Conservation (phyloP, 805 yeast species). For the Cephaloascus albidus region DNA sequence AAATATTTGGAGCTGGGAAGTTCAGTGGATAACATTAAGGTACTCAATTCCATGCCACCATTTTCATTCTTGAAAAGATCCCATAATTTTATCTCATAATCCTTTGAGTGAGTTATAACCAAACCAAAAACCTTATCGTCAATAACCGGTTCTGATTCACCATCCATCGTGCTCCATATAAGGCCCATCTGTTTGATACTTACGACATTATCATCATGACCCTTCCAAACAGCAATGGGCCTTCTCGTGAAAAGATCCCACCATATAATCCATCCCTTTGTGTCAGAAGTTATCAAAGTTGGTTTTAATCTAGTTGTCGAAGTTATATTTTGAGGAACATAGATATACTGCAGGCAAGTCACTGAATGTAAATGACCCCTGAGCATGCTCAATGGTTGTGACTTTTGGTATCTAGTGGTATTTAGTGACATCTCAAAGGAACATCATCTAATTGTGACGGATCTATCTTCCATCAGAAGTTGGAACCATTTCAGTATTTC, state of each 20-base stretch:
- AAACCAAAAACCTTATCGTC: constrained; percentile 23
- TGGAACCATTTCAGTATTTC: too few relatives aligned
- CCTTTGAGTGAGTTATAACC: constrained; percentile 59
- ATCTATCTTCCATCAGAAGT: too few relatives aligned
- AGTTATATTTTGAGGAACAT: constrained; percentile 6
- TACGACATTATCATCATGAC: constrained; percentile 44
- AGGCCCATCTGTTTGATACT: constrained; percentile 37
- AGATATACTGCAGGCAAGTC: constrained; percentile 10
- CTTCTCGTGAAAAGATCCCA: constrained; percentile 57
- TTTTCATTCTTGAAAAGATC: constrained; percentile 11
- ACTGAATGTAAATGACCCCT: constrained; percentile 8
- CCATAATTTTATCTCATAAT: constrained; percentile 46
- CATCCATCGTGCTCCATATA: constrained; percentile 11
- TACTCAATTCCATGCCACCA: neutral
- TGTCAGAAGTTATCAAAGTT: constrained; percentile 46
- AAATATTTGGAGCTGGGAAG: neutral
- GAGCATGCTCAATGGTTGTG: neutral
- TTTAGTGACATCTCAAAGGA: too few relatives aligned
- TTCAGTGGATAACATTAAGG: neutral
- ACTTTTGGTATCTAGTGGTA: too few relatives aligned
- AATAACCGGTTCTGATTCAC: constrained; percentile 6
- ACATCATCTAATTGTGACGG: too few relatives aligned
- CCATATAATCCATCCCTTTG: constrained; percentile 49
- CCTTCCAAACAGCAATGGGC: constrained; percentile 49
- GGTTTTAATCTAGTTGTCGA: constrained; percentile 13